Evolutionary conservation across 2,329 filamentous ascomycete genomes (phyloP).

Genomic region (Cordyceps farinosa): DNA sequence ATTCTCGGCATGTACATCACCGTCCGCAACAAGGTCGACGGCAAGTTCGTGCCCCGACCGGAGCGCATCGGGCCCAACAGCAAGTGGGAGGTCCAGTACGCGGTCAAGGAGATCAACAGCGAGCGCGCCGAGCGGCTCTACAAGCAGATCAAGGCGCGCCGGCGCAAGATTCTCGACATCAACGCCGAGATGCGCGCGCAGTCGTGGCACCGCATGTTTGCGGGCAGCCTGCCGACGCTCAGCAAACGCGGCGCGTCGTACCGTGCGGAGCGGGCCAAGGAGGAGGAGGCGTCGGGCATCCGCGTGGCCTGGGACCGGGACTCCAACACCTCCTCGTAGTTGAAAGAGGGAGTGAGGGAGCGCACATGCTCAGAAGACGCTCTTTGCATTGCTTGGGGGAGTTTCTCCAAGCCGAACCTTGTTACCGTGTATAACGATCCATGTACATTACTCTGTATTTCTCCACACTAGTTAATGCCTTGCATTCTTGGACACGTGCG

Average conservation of each 20-base stretch:
- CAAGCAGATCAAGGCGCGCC: slow-evolving; percentile 50
- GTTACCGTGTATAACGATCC: background rate
- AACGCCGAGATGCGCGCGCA: slow-evolving; percentile 40
- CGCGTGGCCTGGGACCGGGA: slow-evolving; percentile 44
- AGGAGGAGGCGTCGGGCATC: slow-evolving; percentile 46
- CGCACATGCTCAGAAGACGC: background rate
- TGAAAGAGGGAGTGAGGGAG: background rate
- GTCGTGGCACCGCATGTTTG: slow-evolving; percentile 47
- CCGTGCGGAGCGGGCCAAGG: slow-evolving; percentile 51
- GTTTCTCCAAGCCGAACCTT: background rate
- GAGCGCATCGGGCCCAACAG: slow-evolving; percentile 34
- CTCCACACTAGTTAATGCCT: background rate
- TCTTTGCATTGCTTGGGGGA: background rate
- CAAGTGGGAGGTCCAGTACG: slow-evolving; percentile 76
- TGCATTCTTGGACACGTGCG: background rate
- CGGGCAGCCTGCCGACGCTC: slow-evolving; percentile 36
- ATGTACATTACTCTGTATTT: slow-evolving; percentile 12
- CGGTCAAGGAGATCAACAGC: slow-evolving; percentile 58
- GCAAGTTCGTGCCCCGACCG: slow-evolving; percentile 59
- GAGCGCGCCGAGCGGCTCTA: slow-evolving; percentile 52
- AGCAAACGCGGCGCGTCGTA: slow-evolving; percentile 56
- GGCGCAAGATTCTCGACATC: slow-evolving; percentile 43
- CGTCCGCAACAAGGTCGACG: slow-evolving; percentile 70
- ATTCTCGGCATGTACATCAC: slow-evolving; percentile 70
- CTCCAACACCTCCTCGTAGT: background rate